Conservation (phyloP, 1,139 yeast species). For the Zhuliangozyma blackwelliae region DNA sequence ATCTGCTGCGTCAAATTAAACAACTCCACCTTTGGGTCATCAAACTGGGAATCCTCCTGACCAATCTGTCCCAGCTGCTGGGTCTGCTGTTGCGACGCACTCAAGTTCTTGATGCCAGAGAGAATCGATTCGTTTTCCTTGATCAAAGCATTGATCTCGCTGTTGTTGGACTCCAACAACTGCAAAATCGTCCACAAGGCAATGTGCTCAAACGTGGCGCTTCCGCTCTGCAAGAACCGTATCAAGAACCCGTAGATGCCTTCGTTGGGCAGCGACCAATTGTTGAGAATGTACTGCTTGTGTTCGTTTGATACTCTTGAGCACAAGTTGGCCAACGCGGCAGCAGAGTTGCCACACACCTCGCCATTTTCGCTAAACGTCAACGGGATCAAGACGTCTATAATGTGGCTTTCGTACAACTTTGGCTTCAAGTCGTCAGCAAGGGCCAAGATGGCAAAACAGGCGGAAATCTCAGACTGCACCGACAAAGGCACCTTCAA, state of each 20-base stretch:
- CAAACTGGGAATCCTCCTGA: slow-evolving; percentile 37
- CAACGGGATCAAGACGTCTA: slow-evolving; percentile 86
- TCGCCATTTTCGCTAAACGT: slow-evolving; percentile 87
- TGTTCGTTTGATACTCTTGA: slow-evolving; percentile 80
- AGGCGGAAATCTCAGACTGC: slow-evolving; percentile 94
- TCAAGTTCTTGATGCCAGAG: slow-evolving; percentile 52
- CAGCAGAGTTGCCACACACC: slow-evolving; percentile 98
- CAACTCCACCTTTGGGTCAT: slow-evolving; percentile 67
- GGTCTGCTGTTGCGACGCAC: slow-evolving; percentile 36
- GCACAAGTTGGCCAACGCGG: slow-evolving; percentile 93
- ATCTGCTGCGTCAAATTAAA: slow-evolving; percentile 80
- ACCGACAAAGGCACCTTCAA: slow-evolving; percentile 80
- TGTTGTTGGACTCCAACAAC: slow-evolving; percentile 81
- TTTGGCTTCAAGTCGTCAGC: slow-evolving; percentile 93
- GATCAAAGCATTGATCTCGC: slow-evolving; percentile 59
- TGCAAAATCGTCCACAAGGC: slow-evolving; percentile 97
- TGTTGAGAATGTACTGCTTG: slow-evolving; percentile 64
- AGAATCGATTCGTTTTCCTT: slow-evolving; percentile 58
- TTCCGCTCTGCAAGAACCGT: slow-evolving; percentile 75
- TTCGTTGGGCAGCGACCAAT: slow-evolving; percentile 78
- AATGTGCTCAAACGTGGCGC: slow-evolving; percentile 96
- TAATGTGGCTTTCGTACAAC: slow-evolving; percentile 76
- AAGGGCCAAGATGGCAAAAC: slow-evolving; percentile 92
- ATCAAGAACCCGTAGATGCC: slow-evolving; percentile 84
- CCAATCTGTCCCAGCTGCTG: slow-evolving; percentile 20